These are phyloP conservation scores for Hymenoscyphus infarciens DNA, from an alignment of 2,329 filamentous ascomycete genomes.

Conservation along the genomic window DNA sequence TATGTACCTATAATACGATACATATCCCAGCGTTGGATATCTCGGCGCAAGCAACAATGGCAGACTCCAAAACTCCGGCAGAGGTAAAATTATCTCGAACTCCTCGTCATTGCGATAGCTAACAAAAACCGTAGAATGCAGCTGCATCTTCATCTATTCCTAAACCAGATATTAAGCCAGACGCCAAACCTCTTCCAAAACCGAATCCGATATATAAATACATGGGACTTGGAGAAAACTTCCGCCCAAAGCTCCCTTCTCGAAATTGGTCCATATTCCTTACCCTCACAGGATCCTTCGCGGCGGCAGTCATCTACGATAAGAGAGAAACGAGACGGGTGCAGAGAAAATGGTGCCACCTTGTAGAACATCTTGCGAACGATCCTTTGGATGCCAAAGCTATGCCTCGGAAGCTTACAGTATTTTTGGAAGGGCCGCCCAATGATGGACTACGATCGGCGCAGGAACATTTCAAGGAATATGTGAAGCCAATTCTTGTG, in stretches of 20 bases:
- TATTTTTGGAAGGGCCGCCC: constrained; percentile 82
- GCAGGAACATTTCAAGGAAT: constrained; percentile 95
- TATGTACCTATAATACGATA: background rate
- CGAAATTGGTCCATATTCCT: constrained; percentile 98
- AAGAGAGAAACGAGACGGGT: constrained; percentile 82
- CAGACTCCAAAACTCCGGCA: constrained; percentile 28
- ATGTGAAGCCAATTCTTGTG: constrained; percentile 88
- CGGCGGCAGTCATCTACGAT: constrained; percentile 83
- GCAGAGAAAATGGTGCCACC: constrained; percentile 80
- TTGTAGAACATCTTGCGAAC: constrained; percentile 79
- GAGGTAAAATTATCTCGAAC: constrained; percentile 20
- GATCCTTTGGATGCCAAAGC: constrained; percentile 69
- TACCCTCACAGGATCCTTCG: constrained; percentile 71
- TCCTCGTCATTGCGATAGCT: constrained; percentile 1
- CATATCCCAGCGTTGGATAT: background rate
- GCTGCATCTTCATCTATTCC: constrained; percentile 36
- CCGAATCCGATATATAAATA: constrained; percentile 72
- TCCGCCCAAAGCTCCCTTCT: constrained; percentile 81
- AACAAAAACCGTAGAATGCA: constrained; percentile 16
- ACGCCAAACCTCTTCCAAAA: constrained; percentile 39
- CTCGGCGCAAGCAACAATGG: constrained; percentile 17
- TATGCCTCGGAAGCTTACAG: constrained; percentile 78
- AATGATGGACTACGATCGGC: constrained; percentile 78
- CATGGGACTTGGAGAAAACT: constrained; percentile 74
- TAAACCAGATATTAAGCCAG: constrained; percentile 36